Conservation (phyloP, 768 basidiomycete species). For the Boletus coccyginus region DNA sequence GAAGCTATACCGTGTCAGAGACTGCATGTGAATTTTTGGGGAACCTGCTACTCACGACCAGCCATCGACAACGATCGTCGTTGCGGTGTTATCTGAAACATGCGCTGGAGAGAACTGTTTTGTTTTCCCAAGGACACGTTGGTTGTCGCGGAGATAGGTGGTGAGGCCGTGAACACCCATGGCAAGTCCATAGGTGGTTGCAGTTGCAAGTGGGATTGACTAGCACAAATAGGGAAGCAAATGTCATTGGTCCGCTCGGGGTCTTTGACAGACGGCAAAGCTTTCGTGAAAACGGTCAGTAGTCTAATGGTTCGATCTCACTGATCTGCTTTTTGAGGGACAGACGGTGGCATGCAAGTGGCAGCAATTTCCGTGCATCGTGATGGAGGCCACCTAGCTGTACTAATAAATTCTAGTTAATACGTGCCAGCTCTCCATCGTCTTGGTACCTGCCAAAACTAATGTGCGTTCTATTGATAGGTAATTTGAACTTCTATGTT, state of each 20-base stretch:
- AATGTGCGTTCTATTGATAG: neutral
- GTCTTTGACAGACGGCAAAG: too few species aligned
- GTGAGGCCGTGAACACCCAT: constrained; percentile 56
- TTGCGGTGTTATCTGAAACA: constrained; percentile 15
- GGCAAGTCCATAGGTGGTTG: constrained; percentile 13
- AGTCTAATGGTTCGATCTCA: neutral
- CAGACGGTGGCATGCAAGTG: constrained; percentile 1
- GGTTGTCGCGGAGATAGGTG: constrained; percentile 49
- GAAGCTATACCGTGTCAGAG: constrained; percentile 47
- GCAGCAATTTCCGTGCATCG: neutral
- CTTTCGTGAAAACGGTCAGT: neutral
- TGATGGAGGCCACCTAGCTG: constrained; percentile 6
- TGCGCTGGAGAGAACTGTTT: constrained; percentile 25
- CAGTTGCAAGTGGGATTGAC: neutral
- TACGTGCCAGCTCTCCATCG: neutral
- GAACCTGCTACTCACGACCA: constrained; percentile 69
- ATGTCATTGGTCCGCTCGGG: too few species aligned
- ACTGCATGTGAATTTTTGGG: constrained; percentile 1
- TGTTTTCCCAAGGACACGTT: constrained; percentile 37
- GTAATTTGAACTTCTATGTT: neutral
- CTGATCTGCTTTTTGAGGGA: constrained; percentile 1
- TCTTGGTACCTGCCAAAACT: neutral
- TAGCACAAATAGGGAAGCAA: constrained; percentile 1
- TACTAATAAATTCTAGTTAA: too few species aligned
- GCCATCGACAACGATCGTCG: constrained; percentile 72